A percentile compares a stretch with the other conserved stretches of the same genome.
These are phyloP conservation scores for Geosmithia morbida DNA, from an alignment of 2,329 filamentous ascomycete genomes.

Conservation along the genomic window DNA sequence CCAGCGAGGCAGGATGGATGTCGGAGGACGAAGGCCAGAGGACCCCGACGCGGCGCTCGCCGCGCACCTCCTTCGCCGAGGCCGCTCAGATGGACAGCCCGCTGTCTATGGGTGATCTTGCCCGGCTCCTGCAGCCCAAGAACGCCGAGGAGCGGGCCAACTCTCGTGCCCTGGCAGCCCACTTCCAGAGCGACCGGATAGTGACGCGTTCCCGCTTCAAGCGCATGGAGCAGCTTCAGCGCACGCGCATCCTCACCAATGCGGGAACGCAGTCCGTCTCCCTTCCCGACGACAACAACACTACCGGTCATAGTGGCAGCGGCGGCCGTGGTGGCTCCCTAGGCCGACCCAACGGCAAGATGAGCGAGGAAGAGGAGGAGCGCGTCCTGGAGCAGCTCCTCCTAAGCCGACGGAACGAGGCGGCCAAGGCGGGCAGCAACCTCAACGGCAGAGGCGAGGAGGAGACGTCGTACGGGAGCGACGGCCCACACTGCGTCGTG, in stretches of 20 bases:
- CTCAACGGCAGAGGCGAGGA: conserved; percentile 33
- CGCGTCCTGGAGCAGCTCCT: conserved; percentile 45
- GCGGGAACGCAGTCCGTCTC: conserved; percentile 6
- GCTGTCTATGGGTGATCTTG: conserved; percentile 54
- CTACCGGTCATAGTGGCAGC: too few species aligned
- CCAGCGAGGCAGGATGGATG: conserved; percentile 29
- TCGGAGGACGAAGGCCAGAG: conserved; percentile 38
- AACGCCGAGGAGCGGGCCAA: conserved; percentile 67
- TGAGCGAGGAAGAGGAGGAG: conserved; percentile 44
- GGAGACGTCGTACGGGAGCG: conserved; percentile 56
- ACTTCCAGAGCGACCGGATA: conserved; percentile 55
- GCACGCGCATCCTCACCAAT: conserved; percentile 43
- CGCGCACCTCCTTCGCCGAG: conserved; percentile 28
- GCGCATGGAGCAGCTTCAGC: conserved; percentile 51
- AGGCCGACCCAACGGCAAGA: conserved; percentile 4
- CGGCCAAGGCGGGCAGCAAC: conserved; percentile 4
- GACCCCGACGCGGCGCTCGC: conserved; percentile 60
- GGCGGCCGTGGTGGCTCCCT: not conserved
- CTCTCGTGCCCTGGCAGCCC: conserved; percentile 66
- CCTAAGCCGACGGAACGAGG: conserved; percentile 28
- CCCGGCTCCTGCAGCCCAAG: conserved; percentile 67
- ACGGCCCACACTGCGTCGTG: conserved; percentile 78
- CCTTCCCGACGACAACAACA: not conserved
- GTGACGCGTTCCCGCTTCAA: conserved; percentile 73
- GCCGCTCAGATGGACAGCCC: conserved; percentile 48